phyloP scores from a whole-genome alignment of 225 moss, liverwort and hornwort genomes.

The Rhytidiadelphus loreus region DNA sequence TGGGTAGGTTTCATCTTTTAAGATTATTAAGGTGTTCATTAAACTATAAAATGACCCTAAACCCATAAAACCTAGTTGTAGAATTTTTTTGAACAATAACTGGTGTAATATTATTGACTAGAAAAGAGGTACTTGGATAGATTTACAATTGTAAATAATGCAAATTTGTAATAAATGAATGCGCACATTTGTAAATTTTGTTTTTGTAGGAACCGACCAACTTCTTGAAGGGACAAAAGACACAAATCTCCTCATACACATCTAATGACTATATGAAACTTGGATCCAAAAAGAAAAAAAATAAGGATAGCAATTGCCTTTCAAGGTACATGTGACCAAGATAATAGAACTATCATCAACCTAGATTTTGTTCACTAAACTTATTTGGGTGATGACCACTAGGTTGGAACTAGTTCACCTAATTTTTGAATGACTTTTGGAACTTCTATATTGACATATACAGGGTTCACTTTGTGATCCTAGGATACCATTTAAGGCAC shows the following conservation, averaged over 20 bases:
- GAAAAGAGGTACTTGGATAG: no score
- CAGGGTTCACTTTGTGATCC: no score
- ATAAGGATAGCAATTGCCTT: neutral
- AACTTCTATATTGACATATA: no score
- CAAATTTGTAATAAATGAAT: neutral
- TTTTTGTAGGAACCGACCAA: neutral
- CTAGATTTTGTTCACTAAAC: no score
- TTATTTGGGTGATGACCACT: no score
- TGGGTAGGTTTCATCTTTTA: neutral
- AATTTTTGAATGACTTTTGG: no score
- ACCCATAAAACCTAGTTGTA: neutral
- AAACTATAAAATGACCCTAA: neutral
- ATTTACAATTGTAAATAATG: neutral
- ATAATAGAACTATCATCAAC: neutral
- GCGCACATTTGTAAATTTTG: neutral
- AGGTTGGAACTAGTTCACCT: no score
- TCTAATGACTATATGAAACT: neutral
- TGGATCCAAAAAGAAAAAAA: neutral
- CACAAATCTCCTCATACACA: accelerated
- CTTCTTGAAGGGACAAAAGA: neutral
- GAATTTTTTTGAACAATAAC: neutral
- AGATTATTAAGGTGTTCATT: neutral
- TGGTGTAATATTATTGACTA: neutral
- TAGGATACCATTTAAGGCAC: no score
- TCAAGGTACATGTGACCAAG: neutral